A percentile compares a stretch with the other conserved stretches of the same genome.
Evolutionary conservation across 345 rosid genomes (phyloP).

Genomic region (Isatis tinctoria): DNA sequence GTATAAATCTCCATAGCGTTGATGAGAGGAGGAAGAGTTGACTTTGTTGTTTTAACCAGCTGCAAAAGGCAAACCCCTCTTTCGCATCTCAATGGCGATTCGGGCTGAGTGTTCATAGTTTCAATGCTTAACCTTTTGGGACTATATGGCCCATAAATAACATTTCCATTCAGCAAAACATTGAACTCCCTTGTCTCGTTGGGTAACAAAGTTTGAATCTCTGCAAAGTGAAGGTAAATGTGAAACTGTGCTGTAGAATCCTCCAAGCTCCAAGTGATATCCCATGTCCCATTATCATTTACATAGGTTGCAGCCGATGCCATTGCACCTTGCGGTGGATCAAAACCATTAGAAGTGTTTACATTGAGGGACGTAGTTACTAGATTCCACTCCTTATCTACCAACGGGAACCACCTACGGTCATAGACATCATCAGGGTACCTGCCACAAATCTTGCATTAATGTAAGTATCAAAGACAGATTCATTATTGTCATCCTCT

Average conservation of each 20-base stretch:
- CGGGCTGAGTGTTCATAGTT: not conserved
- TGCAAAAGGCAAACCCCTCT: not conserved
- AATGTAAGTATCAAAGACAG: not conserved
- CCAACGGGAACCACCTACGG: conserved; percentile 12
- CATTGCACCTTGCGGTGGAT: conserved; percentile 32
- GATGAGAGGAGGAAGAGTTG: conserved; percentile 34
- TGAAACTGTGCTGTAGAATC: conserved; percentile 26
- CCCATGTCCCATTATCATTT: conserved; percentile 22
- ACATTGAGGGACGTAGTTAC: conserved; percentile 7
- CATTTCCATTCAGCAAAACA: conserved; percentile 3
- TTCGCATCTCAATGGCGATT: not conserved
- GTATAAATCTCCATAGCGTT: conserved; percentile 15
- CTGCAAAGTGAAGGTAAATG: conserved; percentile 34
- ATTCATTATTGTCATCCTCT: not conserved
- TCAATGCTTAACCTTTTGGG: not conserved
- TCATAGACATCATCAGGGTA: not conserved
- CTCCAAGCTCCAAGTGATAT: not conserved
- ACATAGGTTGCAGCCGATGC: conserved; percentile 29
- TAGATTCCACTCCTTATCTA: not conserved
- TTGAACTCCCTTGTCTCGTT: conserved; percentile 25
- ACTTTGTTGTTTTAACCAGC: conserved; percentile 13
- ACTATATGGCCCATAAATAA: conserved; percentile 3
- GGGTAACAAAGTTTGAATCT: conserved; percentile 21
- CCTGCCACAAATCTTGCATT: not conserved
- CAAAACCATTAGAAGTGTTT: conserved; percentile 10